phyloP scores from a whole-genome alignment of 1,139 yeast species.

The Pichia cactophila region DNA sequence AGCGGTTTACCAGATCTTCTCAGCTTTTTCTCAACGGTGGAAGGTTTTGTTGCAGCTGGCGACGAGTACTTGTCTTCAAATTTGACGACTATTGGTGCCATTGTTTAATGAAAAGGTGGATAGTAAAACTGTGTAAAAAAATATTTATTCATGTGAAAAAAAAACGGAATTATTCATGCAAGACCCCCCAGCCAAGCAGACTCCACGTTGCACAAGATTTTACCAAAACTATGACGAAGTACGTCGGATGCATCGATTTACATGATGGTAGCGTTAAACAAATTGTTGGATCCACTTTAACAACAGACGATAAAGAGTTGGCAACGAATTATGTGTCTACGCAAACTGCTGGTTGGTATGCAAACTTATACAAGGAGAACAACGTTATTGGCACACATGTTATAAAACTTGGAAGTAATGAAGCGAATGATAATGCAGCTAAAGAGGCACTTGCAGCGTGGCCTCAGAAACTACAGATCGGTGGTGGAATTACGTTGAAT shows the following conservation, averaged over 20 bases:
- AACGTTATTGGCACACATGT: constrained; percentile 77
- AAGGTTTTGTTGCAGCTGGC: constrained; percentile 28
- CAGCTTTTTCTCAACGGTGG: constrained; percentile 39
- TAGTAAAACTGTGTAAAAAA: not conserved
- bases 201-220: not conserved
- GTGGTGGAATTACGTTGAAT: constrained; percentile 77
- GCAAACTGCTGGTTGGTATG: constrained; percentile 69
- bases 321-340: constrained; percentile 76
- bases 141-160: not conserved
- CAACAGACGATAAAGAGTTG: constrained; percentile 43
- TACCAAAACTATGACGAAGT: constrained; percentile 56
- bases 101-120: constrained; percentile 2
- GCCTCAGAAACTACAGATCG: constrained; percentile 74
- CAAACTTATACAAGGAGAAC: constrained; percentile 56
- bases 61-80: constrained; percentile 32
- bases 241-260: constrained; percentile 91
- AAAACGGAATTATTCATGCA: not conserved
- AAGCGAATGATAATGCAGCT: constrained; percentile 80
- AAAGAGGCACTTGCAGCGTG: constrained; percentile 62
- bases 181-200: not conserved
- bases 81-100: constrained; percentile 40
- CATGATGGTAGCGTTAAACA: constrained; percentile 95
- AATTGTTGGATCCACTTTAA: constrained; percentile 88
- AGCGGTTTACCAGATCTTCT: constrained; percentile 37
- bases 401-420: constrained; percentile 73